Conservation (phyloP, 2,329 filamentous ascomycete genomes). For the Fusarium kyushuense region DNA sequence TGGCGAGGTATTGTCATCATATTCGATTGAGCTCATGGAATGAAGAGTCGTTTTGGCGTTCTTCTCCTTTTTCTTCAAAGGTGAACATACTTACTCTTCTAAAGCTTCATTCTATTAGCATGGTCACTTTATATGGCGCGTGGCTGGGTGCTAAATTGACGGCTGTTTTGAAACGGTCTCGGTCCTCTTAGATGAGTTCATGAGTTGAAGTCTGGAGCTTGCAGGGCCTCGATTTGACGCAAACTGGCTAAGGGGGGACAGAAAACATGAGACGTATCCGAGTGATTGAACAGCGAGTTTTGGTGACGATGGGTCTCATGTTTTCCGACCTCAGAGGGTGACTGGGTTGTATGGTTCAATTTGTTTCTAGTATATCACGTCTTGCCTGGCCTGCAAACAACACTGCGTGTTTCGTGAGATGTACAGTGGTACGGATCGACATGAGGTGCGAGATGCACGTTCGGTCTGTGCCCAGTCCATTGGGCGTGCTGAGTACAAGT, state of each 20-base stretch:
- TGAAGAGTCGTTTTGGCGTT: neutral
- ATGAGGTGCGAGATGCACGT: slow-evolving; percentile 15
- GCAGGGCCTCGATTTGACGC: slow-evolving; percentile 27
- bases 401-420: slow-evolving; percentile 21
- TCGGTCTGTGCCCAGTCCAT: slow-evolving; percentile 27
- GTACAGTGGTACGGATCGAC: slow-evolving; percentile 8
- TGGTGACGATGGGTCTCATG: neutral
- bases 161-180: slow-evolving; percentile 46
- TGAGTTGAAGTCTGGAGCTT: slow-evolving; percentile 13
- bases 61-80: neutral
- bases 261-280: neutral
- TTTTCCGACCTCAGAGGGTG: neutral
- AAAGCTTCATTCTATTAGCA: slow-evolving; percentile 39
- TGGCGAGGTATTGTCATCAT: neutral
- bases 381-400: slow-evolving; percentile 9
- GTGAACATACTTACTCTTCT: slow-evolving; percentile 13
- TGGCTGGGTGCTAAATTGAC: slow-evolving; percentile 43
- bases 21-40: neutral
- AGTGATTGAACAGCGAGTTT: too few species aligned
- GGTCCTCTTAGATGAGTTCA: slow-evolving; percentile 39
- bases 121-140: slow-evolving; percentile 39
- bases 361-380: slow-evolving; percentile 14
- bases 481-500: slow-evolving; percentile 19
- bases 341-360: slow-evolving; percentile 2
- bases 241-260: slow-evolving; percentile 2